Evolutionary conservation across 2,329 filamentous ascomycete species (phyloP), one percentile per base, ranked within the genome.

Genomic region (Chaetomium sp.): DNA sequence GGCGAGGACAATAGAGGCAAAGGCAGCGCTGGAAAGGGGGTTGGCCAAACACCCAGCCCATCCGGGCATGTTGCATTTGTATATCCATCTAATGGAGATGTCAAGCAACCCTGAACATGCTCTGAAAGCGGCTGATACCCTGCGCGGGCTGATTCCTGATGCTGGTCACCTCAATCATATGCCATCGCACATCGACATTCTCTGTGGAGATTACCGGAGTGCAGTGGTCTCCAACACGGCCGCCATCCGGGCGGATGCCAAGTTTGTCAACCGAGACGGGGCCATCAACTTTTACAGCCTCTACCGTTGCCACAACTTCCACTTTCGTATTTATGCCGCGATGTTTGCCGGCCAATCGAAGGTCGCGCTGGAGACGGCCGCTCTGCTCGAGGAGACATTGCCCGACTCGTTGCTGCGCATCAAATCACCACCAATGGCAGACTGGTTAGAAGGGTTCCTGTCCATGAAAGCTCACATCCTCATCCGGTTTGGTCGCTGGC

Each of bases 131-230:
- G 64, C 65, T 12, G 64, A 67, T 49, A 56, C 41, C n/a, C 59
- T 67, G 10, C 57, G 63, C 5, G 60, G 62, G 0, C 57, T 66
- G 11, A 54, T 65, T 19, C 64, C 65, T 0, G 65, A 67, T 32
- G 57, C 88, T 0, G 88, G 87, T 0, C 69, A 91, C 0, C 73
- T 90, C 5, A 88, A 91, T 67, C 71, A 91, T 67, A 91, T 92
- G 88, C 87, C 88, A 0, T 83, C 83, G 0, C 88, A 92, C 67
- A 74, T 91, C 38, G 87, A 91, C 67, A 79, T 89, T 9, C 76
- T 91, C 0, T 79, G 84, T 34, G 88, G 88, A 10, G 81, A 90
- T 63, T 91, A 90, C 65, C 73, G 78, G 35, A 75, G 76, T 7
- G 86, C 86, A 4, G 83, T 91, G 51, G 72, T 74, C 1, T 85